phyloP scores from a whole-genome alignment of 257 asterid species.

The Leonotis leonurus region DNA sequence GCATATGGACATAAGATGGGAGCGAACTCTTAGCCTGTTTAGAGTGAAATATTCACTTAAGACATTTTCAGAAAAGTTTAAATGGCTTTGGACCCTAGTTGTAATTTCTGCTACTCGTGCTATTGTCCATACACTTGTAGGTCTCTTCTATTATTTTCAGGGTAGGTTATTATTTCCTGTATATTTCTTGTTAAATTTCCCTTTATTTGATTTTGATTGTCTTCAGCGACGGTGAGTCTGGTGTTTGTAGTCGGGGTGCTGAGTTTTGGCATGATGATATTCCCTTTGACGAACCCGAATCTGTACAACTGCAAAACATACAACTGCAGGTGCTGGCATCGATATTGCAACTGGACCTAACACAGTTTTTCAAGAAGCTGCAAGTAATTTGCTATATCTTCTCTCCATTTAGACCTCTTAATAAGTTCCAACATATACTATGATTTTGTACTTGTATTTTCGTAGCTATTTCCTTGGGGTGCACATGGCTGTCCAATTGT shows the following conservation, averaged over 20 bases:
- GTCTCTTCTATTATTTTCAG: neutral
- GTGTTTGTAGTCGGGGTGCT: constrained; percentile 50
- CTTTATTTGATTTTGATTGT: neutral
- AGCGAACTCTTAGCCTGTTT: neutral
- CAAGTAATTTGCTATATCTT: neutral
- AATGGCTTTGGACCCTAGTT: neutral
- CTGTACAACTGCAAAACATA: constrained; percentile 39
- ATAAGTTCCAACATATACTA: no score
- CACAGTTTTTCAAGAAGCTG: neutral
- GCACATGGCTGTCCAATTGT: no score
- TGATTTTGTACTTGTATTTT: no score
- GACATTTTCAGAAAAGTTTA: neutral
- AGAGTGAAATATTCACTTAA: neutral
- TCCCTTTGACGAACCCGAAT: constrained; percentile 57
- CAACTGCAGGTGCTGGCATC: constrained; percentile 74
- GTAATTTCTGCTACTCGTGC: neutral
- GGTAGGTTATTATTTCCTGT: neutral
- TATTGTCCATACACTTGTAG: neutral
- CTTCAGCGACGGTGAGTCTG: constrained; percentile 50
- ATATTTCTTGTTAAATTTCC: neutral
- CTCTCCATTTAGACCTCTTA: neutral
- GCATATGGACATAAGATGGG: neutral
- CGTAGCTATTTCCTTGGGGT: no score
- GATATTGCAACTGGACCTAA: constrained; percentile 63
- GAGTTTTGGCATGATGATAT: constrained; percentile 62